Conservation (phyloP, 2,329 filamentous ascomycete genomes). For the Aspergillus sp. region DNA sequence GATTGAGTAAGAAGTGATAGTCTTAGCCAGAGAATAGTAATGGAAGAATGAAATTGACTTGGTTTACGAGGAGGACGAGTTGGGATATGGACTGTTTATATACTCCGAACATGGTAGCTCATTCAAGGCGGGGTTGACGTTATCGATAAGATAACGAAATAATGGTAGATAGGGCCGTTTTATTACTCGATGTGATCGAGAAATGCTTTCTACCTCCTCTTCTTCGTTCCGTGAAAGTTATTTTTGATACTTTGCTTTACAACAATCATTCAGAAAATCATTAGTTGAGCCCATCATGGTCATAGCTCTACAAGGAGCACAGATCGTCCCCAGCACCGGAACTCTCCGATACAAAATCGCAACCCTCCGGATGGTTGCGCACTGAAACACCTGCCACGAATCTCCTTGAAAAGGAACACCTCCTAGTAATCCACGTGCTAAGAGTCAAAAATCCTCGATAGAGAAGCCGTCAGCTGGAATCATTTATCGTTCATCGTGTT, state of each 20-base stretch:
- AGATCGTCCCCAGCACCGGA: too few species aligned
- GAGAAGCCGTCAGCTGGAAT: neutral
- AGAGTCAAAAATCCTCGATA: neutral
- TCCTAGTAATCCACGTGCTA: too few species aligned
- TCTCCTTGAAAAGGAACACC: too few species aligned
- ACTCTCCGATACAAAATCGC: too few species aligned
- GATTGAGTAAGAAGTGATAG: neutral
- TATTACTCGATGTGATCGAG: conserved; percentile 1
- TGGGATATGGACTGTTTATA: neutral
- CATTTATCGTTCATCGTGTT: neutral
- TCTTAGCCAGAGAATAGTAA: too few species aligned
- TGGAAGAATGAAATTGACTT: too few species aligned
- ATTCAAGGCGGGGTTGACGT: neutral
- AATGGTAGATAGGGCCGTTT: neutral
- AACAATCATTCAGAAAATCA: neutral
- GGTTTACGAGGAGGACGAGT: too few species aligned
- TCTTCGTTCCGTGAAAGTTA: neutral
- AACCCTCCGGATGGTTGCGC: too few species aligned
- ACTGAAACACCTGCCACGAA: too few species aligned
- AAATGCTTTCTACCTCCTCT: neutral
- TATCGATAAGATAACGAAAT: neutral
- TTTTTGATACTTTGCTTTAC: neutral
- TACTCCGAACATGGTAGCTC: neutral
- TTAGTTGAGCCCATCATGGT: too few species aligned
- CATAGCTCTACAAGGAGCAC: too few species aligned